A percentile compares a stretch with the other conserved stretches of the same genome.
Evolutionary conservation across 352 stramenopile species (phyloP).

Genomic region (Pythium dissimile): DNA sequence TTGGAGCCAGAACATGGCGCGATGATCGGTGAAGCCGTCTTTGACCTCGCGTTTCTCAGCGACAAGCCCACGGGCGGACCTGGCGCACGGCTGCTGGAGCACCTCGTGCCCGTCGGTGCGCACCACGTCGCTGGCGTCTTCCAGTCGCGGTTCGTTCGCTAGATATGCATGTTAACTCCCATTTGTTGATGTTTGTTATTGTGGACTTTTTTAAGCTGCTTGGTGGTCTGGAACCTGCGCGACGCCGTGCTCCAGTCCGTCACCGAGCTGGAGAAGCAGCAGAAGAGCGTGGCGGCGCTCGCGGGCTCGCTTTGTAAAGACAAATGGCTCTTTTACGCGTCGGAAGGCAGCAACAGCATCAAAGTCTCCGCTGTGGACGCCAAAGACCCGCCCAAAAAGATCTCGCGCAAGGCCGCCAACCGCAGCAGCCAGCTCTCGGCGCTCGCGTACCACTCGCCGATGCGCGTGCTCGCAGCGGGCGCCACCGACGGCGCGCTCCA

Average conservation of each 20-base stretch:
- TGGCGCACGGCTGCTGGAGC: conserved; percentile 37
- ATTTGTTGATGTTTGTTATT: background rate
- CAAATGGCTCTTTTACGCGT: conserved; percentile 67
- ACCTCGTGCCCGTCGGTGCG: conserved; percentile 41
- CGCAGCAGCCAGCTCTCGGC: conserved; percentile 47
- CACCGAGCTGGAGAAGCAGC: conserved; percentile 58
- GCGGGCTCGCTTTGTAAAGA: conserved; percentile 52
- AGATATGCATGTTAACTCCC: too few relatives aligned
- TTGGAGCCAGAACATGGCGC: conserved; percentile 52
- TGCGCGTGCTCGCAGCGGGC: conserved; percentile 52
- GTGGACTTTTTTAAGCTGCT: conserved; percentile 14
- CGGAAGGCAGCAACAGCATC: conserved; percentile 75
- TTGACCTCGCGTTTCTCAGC: conserved; percentile 46
- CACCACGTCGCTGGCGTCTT: conserved; percentile 52
- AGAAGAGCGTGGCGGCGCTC: conserved; percentile 53
- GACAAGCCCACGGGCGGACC: background rate
- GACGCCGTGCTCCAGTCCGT: conserved; percentile 58
- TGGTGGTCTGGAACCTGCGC: conserved; percentile 66
- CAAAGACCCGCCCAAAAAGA: conserved; percentile 56
- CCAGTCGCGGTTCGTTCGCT: conserved; percentile 32
- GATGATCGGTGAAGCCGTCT: conserved; percentile 52
- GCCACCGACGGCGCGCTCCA: conserved; percentile 64
- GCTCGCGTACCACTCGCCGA: conserved; percentile 52
- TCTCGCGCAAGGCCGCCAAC: conserved; percentile 62
- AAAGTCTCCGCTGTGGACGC: conserved; percentile 43